These are phyloP conservation scores for Penicillium sclerotigenum DNA, from an alignment of 2,329 filamentous ascomycete genomes.

Conservation along the genomic window DNA sequence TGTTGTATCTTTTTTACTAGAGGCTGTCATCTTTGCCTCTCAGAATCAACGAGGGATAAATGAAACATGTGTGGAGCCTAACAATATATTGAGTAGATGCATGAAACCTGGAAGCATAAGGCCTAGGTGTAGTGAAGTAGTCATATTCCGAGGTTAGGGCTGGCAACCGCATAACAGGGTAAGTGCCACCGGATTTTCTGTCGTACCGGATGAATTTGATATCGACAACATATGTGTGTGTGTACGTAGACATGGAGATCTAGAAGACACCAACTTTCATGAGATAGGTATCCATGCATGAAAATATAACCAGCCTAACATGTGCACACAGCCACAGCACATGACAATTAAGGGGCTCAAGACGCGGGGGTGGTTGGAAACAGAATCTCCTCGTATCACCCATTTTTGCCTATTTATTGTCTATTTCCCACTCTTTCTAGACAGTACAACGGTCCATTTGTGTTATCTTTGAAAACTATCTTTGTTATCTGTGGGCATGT, in stretches of 20 bases:
- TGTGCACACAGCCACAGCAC: neutral
- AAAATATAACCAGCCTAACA: neutral
- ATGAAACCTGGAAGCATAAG: neutral
- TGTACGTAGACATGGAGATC: neutral
- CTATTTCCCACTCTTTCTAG: neutral
- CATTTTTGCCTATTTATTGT: neutral
- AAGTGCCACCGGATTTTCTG: neutral
- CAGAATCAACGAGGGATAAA: neutral
- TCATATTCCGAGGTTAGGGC: neutral
- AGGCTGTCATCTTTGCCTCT: conserved; percentile 18
- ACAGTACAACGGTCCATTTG: neutral
- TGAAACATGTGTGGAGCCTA: neutral
- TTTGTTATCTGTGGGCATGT: neutral
- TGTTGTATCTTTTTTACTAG: conserved; percentile 17
- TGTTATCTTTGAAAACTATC: neutral
- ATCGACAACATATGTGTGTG: too few relatives aligned
- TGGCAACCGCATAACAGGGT: neutral
- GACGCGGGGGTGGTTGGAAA: neutral
- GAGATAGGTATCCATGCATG: neutral
- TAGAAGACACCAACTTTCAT: neutral
- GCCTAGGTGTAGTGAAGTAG: neutral
- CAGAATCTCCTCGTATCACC: neutral
- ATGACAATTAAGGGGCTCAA: neutral
- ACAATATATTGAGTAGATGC: conserved; percentile 1
- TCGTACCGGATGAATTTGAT: neutral